Percentiles rank a stretch among this genome's conserved stretches.
phyloP scores from a whole-genome alignment of 192 early-diverging fungal genomes.

The Backusella macrospora region DNA sequence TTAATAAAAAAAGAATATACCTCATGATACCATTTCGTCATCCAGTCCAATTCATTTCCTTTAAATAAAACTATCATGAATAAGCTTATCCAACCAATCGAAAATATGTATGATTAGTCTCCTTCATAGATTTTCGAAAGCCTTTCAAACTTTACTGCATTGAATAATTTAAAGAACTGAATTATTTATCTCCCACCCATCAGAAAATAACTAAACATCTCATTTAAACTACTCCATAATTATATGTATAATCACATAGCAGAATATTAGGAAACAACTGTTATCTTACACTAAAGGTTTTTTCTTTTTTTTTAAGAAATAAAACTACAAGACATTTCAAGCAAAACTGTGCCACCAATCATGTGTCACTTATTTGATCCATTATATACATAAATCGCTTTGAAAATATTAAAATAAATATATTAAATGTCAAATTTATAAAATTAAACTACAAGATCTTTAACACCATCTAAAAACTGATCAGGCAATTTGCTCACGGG shows the following conservation, averaged over 20 bases:
- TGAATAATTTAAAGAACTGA: not conserved
- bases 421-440: not conserved
- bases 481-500: constrained; percentile 37
- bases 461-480: constrained; percentile 24
- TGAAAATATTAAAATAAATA: not conserved
- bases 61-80: not conserved
- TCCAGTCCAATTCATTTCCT: not conserved
- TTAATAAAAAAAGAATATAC: not conserved
- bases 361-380: no score
- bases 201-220: no score
- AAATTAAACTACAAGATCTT: not conserved
- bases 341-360: no score
- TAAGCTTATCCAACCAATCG: not conserved
- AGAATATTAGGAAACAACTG: no score
- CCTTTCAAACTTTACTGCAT: not conserved
- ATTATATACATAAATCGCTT: no score
- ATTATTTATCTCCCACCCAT: not conserved
- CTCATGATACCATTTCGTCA: not conserved
- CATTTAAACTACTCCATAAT: no score
- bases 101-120: no score
- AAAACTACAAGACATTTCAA: no score
- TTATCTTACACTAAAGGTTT: no score
- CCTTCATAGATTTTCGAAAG: not conserved
- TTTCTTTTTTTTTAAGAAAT: no score
- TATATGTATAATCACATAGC: no score